Evolutionary conservation across 208 protist species (phyloP).

Genomic region (Kentomonas sorsogonicus): DNA sequence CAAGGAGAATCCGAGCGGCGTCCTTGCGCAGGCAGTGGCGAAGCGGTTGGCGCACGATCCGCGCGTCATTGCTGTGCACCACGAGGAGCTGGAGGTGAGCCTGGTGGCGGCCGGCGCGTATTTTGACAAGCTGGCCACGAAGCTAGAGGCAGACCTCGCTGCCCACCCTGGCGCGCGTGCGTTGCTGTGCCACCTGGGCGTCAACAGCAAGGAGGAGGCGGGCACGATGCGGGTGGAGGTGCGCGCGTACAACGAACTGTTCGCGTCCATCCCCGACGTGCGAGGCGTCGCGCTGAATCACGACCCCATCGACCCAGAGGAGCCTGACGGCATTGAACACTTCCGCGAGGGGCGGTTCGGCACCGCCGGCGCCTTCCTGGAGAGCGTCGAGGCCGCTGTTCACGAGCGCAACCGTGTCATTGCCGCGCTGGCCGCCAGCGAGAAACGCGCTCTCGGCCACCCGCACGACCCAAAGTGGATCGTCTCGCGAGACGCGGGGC

Average conservation of each 20-base stretch:
- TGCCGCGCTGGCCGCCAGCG: not conserved
- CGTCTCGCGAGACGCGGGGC: conserved; percentile 51
- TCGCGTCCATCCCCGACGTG: conserved; percentile 35
- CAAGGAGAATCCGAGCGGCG: conserved; percentile 53
- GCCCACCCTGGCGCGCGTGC: conserved; percentile 16
- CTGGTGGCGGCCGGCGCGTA: conserved; percentile 24
- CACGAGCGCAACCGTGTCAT: conserved; percentile 10
- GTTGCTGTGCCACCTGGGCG: conserved; percentile 52
- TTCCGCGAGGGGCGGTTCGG: conserved; percentile 44
- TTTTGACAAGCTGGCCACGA: conserved; percentile 36
- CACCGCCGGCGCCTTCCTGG: conserved; percentile 13
- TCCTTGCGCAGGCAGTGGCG: conserved; percentile 27
- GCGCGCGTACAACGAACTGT: conserved; percentile 61
- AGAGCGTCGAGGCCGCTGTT: conserved; percentile 24
- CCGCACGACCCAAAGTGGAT: conserved; percentile 30
- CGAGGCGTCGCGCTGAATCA: conserved; percentile 35
- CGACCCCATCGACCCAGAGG: conserved; percentile 27
- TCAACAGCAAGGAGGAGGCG: conserved; percentile 33
- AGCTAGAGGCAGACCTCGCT: conserved; percentile 18
- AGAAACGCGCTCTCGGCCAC: not conserved
- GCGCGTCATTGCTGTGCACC: conserved; percentile 22
- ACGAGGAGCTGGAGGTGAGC: conserved; percentile 40
- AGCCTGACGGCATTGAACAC: conserved; percentile 20
- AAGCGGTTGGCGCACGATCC: conserved; percentile 15
- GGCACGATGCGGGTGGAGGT: conserved; percentile 55